Conservation (phyloP, 1,284 basidiomycete species). For the Ceratobasidium theobromae region DNA sequence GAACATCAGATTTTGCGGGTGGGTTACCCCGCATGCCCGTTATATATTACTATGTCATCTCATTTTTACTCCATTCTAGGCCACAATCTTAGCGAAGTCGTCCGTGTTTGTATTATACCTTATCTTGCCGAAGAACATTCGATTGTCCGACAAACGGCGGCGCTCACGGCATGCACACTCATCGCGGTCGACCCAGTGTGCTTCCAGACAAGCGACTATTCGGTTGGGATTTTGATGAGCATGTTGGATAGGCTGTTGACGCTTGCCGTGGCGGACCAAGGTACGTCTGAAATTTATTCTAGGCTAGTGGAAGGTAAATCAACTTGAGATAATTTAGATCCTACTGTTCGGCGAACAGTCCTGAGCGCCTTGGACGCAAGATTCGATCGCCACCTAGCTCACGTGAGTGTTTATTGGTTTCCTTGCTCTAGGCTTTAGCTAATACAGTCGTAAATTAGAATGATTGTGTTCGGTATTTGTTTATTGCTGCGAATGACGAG, state of each 20-base stretch:
- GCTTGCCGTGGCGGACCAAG: slow-evolving; percentile 27
- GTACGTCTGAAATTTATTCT: neutral
- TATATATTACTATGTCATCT: neutral
- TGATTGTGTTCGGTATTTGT: slow-evolving; percentile 94
- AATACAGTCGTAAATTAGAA: neutral
- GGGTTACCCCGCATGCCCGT: neutral
- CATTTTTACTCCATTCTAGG: neutral
- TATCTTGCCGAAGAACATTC: slow-evolving; percentile 10
- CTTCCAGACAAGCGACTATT: slow-evolving; percentile 28
- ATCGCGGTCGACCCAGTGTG: slow-evolving; percentile 19
- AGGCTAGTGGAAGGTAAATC: neutral
- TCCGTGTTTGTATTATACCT: slow-evolving; percentile 20
- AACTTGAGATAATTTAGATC: slow-evolving; percentile 55
- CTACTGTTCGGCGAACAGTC: slow-evolving; percentile 82
- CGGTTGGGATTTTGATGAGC: slow-evolving; percentile 20
- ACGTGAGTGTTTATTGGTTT: slow-evolving; percentile 53
- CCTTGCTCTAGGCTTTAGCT: neutral
- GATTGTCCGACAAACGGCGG: slow-evolving; percentile 6
- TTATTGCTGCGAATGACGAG: slow-evolving; percentile 98
- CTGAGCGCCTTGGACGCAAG: slow-evolving; percentile 87
- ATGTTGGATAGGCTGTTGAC: slow-evolving; percentile 22
- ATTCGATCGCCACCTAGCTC: slow-evolving; percentile 98
- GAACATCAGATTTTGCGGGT: slow-evolving; percentile 16
- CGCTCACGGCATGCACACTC: slow-evolving; percentile 14
- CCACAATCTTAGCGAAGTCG: slow-evolving; percentile 17